Evolutionary conservation across 164 flowering plant genomes (phyloP).

Genomic region (Tinospora cordifolia): DNA sequence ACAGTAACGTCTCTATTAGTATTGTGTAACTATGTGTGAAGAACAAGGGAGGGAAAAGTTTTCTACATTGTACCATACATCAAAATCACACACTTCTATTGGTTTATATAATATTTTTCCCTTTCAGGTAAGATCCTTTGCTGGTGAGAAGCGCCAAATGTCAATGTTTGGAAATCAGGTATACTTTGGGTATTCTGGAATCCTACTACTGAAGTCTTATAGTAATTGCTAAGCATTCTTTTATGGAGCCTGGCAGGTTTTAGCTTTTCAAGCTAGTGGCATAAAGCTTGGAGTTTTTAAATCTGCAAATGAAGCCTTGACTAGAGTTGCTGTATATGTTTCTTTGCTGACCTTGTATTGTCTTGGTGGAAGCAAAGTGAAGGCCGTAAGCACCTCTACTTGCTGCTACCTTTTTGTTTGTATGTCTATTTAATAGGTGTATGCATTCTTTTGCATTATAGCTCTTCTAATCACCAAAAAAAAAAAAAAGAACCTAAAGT

Average conservation of each 20-base stretch:
- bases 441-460: neutral
- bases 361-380: conserved; percentile 97
- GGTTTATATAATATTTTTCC: conserved; percentile 4
- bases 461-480: neutral
- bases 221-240: conserved; percentile 3
- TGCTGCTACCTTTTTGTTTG: neutral
- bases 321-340: conserved; percentile 82
- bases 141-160: conserved; percentile 95
- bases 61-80: too few species aligned
- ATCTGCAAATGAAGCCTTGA: conserved; percentile 78
- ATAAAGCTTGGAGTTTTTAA: conserved; percentile 78
- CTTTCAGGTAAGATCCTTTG: conserved; percentile 81
- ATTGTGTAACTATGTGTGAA: too few species aligned
- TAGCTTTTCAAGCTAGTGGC: conserved; percentile 73
- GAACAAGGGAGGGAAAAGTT: too few species aligned
- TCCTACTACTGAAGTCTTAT: conserved; percentile 1
- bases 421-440: neutral
- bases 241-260: conserved; percentile 49
- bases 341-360: conserved; percentile 79
- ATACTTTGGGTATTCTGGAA: conserved; percentile 7
- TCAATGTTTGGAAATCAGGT: conserved; percentile 75
- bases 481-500: neutral
- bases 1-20: too few species aligned
- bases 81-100: too few species aligned
- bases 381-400: conserved; percentile 50